Percentiles rank a stretch among this genome's conserved stretches.
Evolutionary conservation across 768 basidiomycete species (phyloP).

Genomic region (Scleroderma citrinum): DNA sequence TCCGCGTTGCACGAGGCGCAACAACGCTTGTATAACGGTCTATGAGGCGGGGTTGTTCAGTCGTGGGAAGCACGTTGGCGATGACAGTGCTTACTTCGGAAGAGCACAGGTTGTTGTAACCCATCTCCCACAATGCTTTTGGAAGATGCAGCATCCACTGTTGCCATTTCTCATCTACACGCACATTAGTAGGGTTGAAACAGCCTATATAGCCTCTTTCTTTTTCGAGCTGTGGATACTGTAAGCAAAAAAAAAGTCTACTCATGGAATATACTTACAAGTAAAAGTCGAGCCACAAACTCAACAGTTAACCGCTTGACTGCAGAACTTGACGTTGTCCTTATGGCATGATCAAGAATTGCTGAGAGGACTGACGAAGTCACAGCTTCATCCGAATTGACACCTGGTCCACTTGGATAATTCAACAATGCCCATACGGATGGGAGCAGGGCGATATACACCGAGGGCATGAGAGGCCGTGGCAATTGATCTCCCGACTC

Average conservation of each 20-base stretch:
- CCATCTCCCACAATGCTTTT: conserved; percentile 80
- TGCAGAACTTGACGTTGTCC: conserved; percentile 51
- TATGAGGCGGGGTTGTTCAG: conserved; percentile 19
- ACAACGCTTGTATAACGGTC: conserved; percentile 56
- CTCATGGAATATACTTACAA: conserved; percentile 41
- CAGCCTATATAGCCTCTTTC: conserved; percentile 46
- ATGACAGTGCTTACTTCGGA: conserved; percentile 49
- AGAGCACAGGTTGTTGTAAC: conserved; percentile 44
- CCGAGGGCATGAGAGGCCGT: conserved; percentile 45
- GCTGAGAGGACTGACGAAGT: conserved; percentile 39
- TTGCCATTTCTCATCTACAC: conserved; percentile 32
- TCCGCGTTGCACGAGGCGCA: conserved; percentile 54
- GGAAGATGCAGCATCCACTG: conserved; percentile 78
- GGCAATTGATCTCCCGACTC: conserved; percentile 38
- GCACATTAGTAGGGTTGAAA: conserved; percentile 34
- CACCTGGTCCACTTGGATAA: conserved; percentile 27
- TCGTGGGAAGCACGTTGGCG: not conserved
- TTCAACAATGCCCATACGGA: conserved; percentile 74
- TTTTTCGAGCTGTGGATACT: conserved; percentile 48
- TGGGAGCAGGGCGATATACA: conserved; percentile 67
- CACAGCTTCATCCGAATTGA: conserved; percentile 12
- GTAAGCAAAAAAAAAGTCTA: conserved; percentile 2
- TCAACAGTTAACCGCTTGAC: conserved; percentile 65
- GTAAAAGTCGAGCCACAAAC: conserved; percentile 64
- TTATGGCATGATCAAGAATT: conserved; percentile 59